phyloP scores from a whole-genome alignment of 805 yeast species.

The Schizosaccharomyces pombe region DNA sequence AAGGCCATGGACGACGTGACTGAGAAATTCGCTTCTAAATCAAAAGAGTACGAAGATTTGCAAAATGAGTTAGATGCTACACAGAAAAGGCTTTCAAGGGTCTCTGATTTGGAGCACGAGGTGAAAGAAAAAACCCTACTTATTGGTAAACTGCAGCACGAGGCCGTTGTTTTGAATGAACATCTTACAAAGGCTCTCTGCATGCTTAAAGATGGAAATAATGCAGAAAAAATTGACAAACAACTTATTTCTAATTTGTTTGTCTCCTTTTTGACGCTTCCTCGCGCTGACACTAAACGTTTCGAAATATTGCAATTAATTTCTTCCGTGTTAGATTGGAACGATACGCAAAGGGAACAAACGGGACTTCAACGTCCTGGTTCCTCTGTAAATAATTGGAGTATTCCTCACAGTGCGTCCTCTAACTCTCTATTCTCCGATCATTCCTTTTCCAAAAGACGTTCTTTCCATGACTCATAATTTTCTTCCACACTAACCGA shows the following conservation, averaged over 20 bases:
- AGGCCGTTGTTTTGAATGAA: slow-evolving; percentile 78
- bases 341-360: slow-evolving; percentile 24
- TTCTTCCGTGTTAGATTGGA: slow-evolving; percentile 71
- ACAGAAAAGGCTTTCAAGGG: slow-evolving; percentile 11
- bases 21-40: slow-evolving; percentile 5
- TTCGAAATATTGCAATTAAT: slow-evolving; percentile 76
- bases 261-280: slow-evolving; percentile 62
- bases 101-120: slow-evolving; percentile 26
- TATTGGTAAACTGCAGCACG: slow-evolving; percentile 82
- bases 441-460: neutral
- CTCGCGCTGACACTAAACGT: slow-evolving; percentile 83
- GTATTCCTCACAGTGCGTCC: neutral
- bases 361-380: slow-evolving; percentile 5
- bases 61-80: slow-evolving; percentile 6
- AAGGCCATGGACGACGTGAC: slow-evolving; percentile 7
- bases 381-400: neutral
- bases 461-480: neutral
- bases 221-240: slow-evolving; percentile 17
- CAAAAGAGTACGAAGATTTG: slow-evolving; percentile 16
- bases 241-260: slow-evolving; percentile 72
- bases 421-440: neutral
- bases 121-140: slow-evolving; percentile 48
- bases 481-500: too few relatives aligned
- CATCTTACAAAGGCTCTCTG: slow-evolving; percentile 84
- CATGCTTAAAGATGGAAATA: slow-evolving; percentile 51